These are phyloP conservation scores for Nitzschia sp. DNA, from an alignment of 108 stramenopile genomes.

Conservation along the genomic window DNA sequence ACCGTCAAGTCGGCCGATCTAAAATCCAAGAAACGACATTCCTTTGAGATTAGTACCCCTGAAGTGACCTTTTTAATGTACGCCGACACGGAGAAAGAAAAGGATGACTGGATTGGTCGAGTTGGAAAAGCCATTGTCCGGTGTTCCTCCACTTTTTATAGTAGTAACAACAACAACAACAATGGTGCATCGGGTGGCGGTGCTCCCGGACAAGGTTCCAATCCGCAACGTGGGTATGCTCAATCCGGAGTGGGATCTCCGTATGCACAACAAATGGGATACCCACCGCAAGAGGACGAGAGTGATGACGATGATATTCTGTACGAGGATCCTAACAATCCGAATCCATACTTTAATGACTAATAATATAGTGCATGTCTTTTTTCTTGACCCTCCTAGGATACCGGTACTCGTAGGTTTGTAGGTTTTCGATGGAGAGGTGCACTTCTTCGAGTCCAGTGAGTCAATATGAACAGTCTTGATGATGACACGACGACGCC, in stretches of 20 bases:
- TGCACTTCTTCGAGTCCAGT: no score
- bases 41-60: constrained; percentile 96
- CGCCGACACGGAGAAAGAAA: constrained; percentile 98
- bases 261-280: constrained; percentile 11
- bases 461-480: no score
- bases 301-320: constrained; percentile 72
- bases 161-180: constrained; percentile 27
- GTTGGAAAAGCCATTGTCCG: constrained; percentile 98
- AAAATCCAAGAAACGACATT: constrained; percentile 92
- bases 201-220: constrained; percentile 7
- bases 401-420: no score
- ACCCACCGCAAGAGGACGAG: constrained; percentile 51
- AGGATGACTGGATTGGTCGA: constrained; percentile 99
- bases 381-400: no score
- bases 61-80: constrained; percentile 93
- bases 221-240: constrained; percentile 15
- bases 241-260: not conserved
- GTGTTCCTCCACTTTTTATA: constrained; percentile 76
- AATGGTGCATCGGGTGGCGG: constrained; percentile 2
- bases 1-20: constrained; percentile 99
- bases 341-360: constrained; percentile 87
- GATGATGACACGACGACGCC: no score
- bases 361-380: no score
- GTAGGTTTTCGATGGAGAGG: no score
- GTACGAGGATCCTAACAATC: constrained; percentile 77